Base-by-base conservation (phyloP, 805 yeast genomes). In the Barnettozyma wickerhamii region DNA sequence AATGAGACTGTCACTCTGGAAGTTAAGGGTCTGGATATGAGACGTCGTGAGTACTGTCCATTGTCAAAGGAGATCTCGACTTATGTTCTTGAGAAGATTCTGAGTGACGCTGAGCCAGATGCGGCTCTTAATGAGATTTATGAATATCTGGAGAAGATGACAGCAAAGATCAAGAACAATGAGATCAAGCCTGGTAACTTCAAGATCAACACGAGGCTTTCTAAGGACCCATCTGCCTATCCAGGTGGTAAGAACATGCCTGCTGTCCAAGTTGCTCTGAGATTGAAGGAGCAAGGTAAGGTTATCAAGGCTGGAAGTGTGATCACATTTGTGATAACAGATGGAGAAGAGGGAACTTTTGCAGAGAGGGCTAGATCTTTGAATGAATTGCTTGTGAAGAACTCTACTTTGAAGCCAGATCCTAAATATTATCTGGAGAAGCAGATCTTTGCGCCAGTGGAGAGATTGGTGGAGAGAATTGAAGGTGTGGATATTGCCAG, bases 21-120 rank as follows among this genome's bases (percentile, higher is more conserved):
- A 62, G 96, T 91, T 33, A 93, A 93, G 61, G 99, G 99, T 56
- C 74, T 93, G 37, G 99, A 93, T 68, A 82, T 93, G 95, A 81
- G 77, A 57, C 89, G 99, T 63, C 87, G 99, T 71, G 99, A 93
- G 63, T 93, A 76, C 61, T 88, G 97, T 66, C 95, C 89, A 37
- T 65, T 93, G 37, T 87, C 98, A 1, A 93, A 90, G 59, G 95
- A 91, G 40, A 77, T 85, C 6, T 88, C 96, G 1, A 77, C 79
- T 7, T 80, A 72, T 60, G 85, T 87, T 6, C 71, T 93, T 52
- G 70, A 82, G 50, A 77, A 82, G 48, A 66, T 91, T 33, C 68
- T 91, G 17, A 74, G 84, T 7, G 88, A 83, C 47, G 64, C 67
- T 20, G 96, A 87, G 48, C 79, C 89, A 1, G 91, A 87, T 51